These are phyloP conservation scores for Pyracantha coccinea DNA, from an alignment of 331 rosid species.

Conservation along the genomic window DNA sequence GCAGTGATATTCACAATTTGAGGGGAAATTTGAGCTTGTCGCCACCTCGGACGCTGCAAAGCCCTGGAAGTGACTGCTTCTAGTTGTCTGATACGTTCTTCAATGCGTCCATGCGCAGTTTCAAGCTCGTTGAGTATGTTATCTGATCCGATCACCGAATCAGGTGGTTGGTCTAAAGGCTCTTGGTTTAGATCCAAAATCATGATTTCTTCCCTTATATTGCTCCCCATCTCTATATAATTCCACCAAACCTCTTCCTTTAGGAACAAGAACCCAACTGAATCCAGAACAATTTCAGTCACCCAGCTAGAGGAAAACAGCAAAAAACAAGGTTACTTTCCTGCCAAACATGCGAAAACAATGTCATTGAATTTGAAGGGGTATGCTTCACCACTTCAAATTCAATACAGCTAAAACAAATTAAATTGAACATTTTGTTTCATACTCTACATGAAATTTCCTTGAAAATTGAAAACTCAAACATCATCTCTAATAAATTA, in stretches of 20 bases:
- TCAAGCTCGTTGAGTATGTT: slow-evolving; percentile 47
- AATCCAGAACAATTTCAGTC: not conserved
- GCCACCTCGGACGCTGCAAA: slow-evolving; percentile 39
- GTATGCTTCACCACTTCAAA: not conserved
- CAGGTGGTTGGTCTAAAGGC: slow-evolving; percentile 29
- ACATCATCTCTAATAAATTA: not conserved
- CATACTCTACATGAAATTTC: not conserved
- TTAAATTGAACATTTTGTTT: not conserved
- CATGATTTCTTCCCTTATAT: slow-evolving; percentile 29
- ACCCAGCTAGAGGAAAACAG: not conserved
- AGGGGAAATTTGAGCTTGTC: slow-evolving; percentile 13
- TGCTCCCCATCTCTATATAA: slow-evolving; percentile 4
- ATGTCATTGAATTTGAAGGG: not conserved
- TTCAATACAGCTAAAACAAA: no score
- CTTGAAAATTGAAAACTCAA: not conserved
- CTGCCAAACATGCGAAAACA: not conserved
- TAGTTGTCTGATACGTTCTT: slow-evolving; percentile 46
- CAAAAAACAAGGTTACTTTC: not conserved
- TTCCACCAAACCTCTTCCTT: not conserved
- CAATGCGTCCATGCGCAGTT: slow-evolving; percentile 43
- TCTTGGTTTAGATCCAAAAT: slow-evolving; percentile 46
- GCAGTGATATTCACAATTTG: slow-evolving; percentile 18
- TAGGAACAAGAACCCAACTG: not conserved
- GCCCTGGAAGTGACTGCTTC: slow-evolving; percentile 48
- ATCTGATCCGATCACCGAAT: slow-evolving; percentile 33